Evolutionary conservation across 352 stramenopile species (phyloP).

Genomic region (Halophytophthora polymorphica): DNA sequence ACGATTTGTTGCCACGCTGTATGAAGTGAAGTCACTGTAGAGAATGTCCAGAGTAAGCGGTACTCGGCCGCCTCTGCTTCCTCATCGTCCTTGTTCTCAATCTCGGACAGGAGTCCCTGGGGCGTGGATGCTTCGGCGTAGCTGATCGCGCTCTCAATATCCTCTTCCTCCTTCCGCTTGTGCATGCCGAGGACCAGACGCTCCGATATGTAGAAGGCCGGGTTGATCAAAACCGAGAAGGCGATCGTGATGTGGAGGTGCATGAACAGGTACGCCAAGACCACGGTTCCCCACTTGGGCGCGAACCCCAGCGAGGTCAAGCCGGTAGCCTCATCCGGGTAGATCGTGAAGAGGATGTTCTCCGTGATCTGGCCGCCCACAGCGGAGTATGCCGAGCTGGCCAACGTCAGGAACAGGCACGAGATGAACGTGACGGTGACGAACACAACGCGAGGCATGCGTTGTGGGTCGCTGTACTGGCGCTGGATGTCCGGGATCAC

Average conservation of each 20-base stretch:
- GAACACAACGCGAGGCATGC: slow-evolving; percentile 42
- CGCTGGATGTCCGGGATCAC: slow-evolving; percentile 44
- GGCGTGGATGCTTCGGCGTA: slow-evolving; percentile 4
- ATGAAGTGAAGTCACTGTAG: no score
- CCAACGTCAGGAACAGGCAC: slow-evolving; percentile 34
- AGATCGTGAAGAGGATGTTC: slow-evolving; percentile 54
- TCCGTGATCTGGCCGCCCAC: slow-evolving; percentile 46
- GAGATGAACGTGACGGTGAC: slow-evolving; percentile 39
- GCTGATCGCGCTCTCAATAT: slow-evolving; percentile 1
- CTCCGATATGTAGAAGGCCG: slow-evolving; percentile 30
- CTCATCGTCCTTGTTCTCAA: slow-evolving; percentile 5
- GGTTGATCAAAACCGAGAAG: slow-evolving; percentile 25
- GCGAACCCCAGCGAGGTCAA: slow-evolving; percentile 25
- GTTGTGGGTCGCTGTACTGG: slow-evolving; percentile 37
- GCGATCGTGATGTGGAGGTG: slow-evolving; percentile 9
- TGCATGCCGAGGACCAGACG: slow-evolving; percentile 33
- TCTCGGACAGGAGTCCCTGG: slow-evolving; percentile 18
- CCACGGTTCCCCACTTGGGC: slow-evolving; percentile 15
- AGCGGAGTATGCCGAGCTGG: slow-evolving; percentile 28
- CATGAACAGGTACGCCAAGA: slow-evolving; percentile 24
- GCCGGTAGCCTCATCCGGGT: slow-evolving; percentile 9
- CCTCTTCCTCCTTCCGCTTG: slow-evolving; percentile 18
- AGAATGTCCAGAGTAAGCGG: no score
- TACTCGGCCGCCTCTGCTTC: slow-evolving; percentile 6
- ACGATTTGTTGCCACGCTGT: no score